A percentile compares a stretch with the other conserved stretches of the same genome.
Evolutionary conservation across 371 early-diverging fungal genomes (phyloP).

Genomic region (Rhizomucor miehei): DNA sequence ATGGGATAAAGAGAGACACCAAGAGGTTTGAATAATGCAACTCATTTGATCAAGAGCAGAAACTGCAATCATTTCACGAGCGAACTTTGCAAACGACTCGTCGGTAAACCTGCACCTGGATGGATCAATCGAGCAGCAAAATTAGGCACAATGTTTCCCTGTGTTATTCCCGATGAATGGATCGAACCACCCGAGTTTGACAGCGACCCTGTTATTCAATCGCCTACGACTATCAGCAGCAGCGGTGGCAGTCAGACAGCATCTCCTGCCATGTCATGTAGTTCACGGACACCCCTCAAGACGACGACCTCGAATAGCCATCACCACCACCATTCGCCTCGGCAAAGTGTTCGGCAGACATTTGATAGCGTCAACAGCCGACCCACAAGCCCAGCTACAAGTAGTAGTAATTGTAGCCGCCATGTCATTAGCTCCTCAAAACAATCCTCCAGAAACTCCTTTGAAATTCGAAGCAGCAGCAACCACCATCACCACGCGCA

Average conservation of each 20-base stretch:
- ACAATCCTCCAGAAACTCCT: constrained; percentile 14
- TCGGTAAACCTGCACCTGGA: constrained; percentile 55
- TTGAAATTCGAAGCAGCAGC: constrained; percentile 17
- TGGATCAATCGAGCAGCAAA: constrained; percentile 72
- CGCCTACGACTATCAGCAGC: constrained; percentile 14
- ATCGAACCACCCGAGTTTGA: constrained; percentile 60
- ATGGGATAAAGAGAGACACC: not conserved
- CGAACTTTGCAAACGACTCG: constrained; percentile 49
- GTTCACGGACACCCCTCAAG: constrained; percentile 7
- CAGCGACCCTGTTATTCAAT: constrained; percentile 6
- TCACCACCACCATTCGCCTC: constrained; percentile 10
- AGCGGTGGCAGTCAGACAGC: constrained; percentile 11
- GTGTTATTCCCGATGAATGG: constrained; percentile 67
- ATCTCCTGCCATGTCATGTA: constrained; percentile 9
- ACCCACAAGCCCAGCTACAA: constrained; percentile 5
- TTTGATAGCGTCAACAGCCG: not conserved
- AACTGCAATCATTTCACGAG: constrained; percentile 70
- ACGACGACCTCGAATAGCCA: constrained; percentile 4
- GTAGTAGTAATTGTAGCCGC: not conserved
- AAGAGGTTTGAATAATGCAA: no score
- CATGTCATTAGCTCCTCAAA: constrained; percentile 2
- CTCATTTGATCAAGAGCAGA: constrained; percentile 19
- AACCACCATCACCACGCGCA: constrained; percentile 3
- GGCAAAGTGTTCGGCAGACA: constrained; percentile 1
- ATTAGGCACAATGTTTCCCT: constrained; percentile 65